Conservation (phyloP, 306 rosid genomes). For the Casuarina cunninghamiana region DNA sequence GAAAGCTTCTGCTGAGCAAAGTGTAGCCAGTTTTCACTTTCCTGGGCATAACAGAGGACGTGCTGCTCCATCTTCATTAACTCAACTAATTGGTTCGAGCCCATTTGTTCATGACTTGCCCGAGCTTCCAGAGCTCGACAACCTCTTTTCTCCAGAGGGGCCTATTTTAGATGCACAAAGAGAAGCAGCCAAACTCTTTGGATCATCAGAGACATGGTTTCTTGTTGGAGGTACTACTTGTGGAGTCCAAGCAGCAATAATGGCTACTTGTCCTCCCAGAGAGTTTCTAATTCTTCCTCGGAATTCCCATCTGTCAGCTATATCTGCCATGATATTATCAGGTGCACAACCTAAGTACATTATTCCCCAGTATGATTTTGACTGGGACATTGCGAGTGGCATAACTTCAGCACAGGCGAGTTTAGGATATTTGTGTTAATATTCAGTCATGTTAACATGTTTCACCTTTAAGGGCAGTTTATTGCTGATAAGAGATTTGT, state of each 20-base stretch:
- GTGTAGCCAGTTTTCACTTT: slow-evolving; percentile 73
- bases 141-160: slow-evolving; percentile 72
- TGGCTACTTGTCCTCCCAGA: slow-evolving; percentile 82
- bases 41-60: slow-evolving; percentile 93
- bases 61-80: slow-evolving; percentile 73
- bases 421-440: slow-evolving; percentile 12
- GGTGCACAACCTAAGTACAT: slow-evolving; percentile 85
- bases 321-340: slow-evolving; percentile 73
- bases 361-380: slow-evolving; percentile 60
- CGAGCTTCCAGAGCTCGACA: slow-evolving; percentile 77
- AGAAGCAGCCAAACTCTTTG: slow-evolving; percentile 77
- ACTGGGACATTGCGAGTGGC: slow-evolving; percentile 75
- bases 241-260: slow-evolving; percentile 85
- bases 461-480: slow-evolving; percentile 1
- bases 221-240: slow-evolving; percentile 94
- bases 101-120: slow-evolving; percentile 78
- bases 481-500: slow-evolving; percentile 1
- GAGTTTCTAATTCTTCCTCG: slow-evolving; percentile 72
- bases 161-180: slow-evolving; percentile 82
- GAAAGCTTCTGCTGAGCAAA: slow-evolving; percentile 64
- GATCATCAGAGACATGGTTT: slow-evolving; percentile 82
- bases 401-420: slow-evolving; percentile 66
- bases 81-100: slow-evolving; percentile 59
- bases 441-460: neutral
- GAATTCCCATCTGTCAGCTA: slow-evolving; percentile 75